Conservation (phyloP, 176 grass and related monocot genomes). For the Themeda triandra region DNA sequence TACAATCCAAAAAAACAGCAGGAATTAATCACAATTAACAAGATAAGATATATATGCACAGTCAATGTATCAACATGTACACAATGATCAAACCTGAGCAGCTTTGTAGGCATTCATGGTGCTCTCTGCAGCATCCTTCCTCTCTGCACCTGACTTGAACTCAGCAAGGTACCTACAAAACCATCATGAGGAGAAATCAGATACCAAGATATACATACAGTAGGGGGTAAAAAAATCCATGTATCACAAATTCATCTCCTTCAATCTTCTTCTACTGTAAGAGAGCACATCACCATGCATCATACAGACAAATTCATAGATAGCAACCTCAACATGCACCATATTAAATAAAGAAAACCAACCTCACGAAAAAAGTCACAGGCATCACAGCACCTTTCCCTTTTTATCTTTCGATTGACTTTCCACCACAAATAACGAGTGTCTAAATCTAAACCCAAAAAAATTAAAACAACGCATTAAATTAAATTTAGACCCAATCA, state of each 20-base stretch:
- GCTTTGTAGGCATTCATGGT: constrained; percentile 86
- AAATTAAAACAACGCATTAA: not conserved
- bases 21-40: not conserved
- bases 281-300: not conserved
- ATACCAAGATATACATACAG: not conserved
- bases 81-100: constrained; percentile 56
- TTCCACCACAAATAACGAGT: not conserved
- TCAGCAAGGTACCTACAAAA: constrained; percentile 71
- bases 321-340: not conserved
- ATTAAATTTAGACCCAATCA: not conserved
- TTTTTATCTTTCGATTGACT: not conserved
- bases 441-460: not conserved
- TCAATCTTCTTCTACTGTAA: not conserved
- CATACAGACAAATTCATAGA: not conserved
- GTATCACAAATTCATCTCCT: not conserved
- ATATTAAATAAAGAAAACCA: not conserved
- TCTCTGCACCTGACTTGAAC: constrained; percentile 65
- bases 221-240: not conserved
- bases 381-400: constrained; percentile 9
- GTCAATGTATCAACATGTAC: not conserved
- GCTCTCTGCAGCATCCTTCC: constrained; percentile 79
- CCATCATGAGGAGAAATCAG: constrained; percentile 10
- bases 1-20: constrained; percentile 6
- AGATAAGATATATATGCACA: not conserved
- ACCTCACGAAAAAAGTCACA: not conserved